Percentiles rank a stretch among this genome's conserved stretches.
These are phyloP conservation scores for Candida koratica DNA, from an alignment of 805 yeast genomes.

Conservation along the genomic window DNA sequence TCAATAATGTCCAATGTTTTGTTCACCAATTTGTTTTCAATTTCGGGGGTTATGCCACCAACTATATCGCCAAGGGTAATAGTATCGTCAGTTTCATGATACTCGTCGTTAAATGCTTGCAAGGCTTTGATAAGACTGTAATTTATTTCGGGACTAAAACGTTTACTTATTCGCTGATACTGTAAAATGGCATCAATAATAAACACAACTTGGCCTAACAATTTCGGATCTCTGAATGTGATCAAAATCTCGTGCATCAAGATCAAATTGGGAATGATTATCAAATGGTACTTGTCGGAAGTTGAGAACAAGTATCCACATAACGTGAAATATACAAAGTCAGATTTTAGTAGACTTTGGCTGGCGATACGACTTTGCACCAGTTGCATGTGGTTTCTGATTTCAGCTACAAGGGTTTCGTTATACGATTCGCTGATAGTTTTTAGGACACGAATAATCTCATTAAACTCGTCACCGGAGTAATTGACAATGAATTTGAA, in stretches of 20 bases:
- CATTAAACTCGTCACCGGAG: conserved; percentile 14
- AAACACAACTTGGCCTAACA: conserved; percentile 53
- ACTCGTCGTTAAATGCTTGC: background rate
- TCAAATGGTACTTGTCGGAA: conserved; percentile 91
- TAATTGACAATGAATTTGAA: conserved; percentile 58
- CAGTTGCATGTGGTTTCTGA: conserved; percentile 53
- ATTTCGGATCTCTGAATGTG: conserved; percentile 23
- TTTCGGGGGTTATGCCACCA: conserved; percentile 15
- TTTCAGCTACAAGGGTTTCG: conserved; percentile 55
- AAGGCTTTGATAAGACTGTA: conserved; percentile 40
- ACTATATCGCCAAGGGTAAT: conserved; percentile 17
- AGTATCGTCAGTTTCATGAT: background rate
- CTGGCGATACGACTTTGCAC: conserved; percentile 49
- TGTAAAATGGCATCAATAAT: conserved; percentile 60
- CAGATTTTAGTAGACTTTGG: conserved; percentile 26
- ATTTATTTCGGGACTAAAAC: conserved; percentile 75
- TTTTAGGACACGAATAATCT: conserved; percentile 45
- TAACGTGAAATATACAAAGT: conserved; percentile 62
- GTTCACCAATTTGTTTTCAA: conserved; percentile 29
- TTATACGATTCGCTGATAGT: conserved; percentile 63
- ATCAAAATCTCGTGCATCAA: conserved; percentile 64
- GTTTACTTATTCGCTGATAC: conserved; percentile 76
- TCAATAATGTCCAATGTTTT: conserved; percentile 33
- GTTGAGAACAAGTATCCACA: conserved; percentile 84
- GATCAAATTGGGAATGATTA: conserved; percentile 79